Evolutionary conservation across 1,284 basidiomycete genomes (phyloP).

Genomic region (Sporisorium graminicola): DNA sequence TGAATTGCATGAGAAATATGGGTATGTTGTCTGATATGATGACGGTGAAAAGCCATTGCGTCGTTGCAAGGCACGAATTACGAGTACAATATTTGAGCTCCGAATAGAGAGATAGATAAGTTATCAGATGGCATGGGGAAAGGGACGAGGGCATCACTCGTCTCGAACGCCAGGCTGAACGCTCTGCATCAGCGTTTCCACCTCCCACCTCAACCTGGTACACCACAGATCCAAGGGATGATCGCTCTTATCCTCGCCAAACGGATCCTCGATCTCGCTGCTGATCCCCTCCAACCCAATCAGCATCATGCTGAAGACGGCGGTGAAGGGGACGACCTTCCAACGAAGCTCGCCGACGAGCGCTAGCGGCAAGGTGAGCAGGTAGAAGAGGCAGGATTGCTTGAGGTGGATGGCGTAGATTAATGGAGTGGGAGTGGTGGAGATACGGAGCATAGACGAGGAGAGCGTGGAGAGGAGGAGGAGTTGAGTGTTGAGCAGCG

Average conservation of each 20-base stretch:
- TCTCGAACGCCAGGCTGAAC: slow-evolving; percentile 13
- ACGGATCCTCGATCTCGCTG: slow-evolving; percentile 89
- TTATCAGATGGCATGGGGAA: too few relatives aligned
- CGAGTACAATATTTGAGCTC: too few relatives aligned
- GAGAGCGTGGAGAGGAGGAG: slow-evolving; percentile 84
- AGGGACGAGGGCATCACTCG: slow-evolving; percentile 7
- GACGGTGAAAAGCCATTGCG: background rate
- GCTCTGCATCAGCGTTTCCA: slow-evolving; percentile 25
- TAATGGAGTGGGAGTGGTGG: slow-evolving; percentile 34
- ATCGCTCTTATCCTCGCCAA: slow-evolving; percentile 64
- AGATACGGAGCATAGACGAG: slow-evolving; percentile 81
- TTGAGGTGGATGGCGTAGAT: slow-evolving; percentile 87
- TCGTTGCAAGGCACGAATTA: background rate
- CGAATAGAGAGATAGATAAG: too few relatives aligned
- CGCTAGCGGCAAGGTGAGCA: slow-evolving; percentile 30
- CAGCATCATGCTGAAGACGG: slow-evolving; percentile 81
- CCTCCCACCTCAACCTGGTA: slow-evolving; percentile 18
- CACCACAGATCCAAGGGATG: slow-evolving; percentile 46
- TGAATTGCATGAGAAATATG: background rate
- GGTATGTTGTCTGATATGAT: background rate
- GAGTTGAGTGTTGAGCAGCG: slow-evolving; percentile 34
- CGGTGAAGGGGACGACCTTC: slow-evolving; percentile 82
- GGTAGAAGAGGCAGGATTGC: slow-evolving; percentile 76
- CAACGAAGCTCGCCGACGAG: slow-evolving; percentile 36
- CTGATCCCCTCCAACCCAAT: slow-evolving; percentile 95